A percentile compares a stretch with the other conserved stretches of the same genome.
Conservation (phyloP, 345 rosid species). For the Excoecaria cochinchinensis region DNA sequence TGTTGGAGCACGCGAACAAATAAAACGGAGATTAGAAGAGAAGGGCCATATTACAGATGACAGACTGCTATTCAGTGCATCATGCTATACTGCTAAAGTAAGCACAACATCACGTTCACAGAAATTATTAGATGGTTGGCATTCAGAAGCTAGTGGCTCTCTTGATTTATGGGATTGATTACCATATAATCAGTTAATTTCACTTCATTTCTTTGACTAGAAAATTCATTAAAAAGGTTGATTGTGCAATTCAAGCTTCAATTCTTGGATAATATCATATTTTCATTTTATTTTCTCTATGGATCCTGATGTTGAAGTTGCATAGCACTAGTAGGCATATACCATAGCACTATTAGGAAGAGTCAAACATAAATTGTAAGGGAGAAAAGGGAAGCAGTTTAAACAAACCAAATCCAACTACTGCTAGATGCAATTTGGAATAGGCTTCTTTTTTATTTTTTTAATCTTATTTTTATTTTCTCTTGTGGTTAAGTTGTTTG, state of each 20-base stretch:
- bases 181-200: slow-evolving; percentile 2
- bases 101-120: slow-evolving; percentile 21
- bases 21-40: slow-evolving; percentile 88
- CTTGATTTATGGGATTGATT: background rate
- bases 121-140: slow-evolving; percentile 4
- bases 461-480: too few relatives aligned
- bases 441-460: background rate
- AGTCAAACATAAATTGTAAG: background rate
- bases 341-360: background rate
- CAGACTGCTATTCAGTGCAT: slow-evolving; percentile 64
- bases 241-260: background rate
- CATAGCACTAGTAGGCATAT: background rate
- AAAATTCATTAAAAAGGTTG: slow-evolving; percentile 4
- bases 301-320: background rate
- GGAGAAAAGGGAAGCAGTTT: background rate
- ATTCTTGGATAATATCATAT: background rate
- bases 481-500: background rate
- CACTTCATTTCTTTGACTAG: background rate
- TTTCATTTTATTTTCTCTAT: slow-evolving; percentile 9
- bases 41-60: slow-evolving; percentile 86
- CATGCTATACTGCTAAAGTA: slow-evolving; percentile 96
- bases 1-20: slow-evolving; percentile 97
- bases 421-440: background rate
- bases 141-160: slow-evolving; percentile 6
- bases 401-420: background rate